phyloP scores from a whole-genome alignment of 805 yeast genomes.

The Cyberlindnera mrakii region DNA sequence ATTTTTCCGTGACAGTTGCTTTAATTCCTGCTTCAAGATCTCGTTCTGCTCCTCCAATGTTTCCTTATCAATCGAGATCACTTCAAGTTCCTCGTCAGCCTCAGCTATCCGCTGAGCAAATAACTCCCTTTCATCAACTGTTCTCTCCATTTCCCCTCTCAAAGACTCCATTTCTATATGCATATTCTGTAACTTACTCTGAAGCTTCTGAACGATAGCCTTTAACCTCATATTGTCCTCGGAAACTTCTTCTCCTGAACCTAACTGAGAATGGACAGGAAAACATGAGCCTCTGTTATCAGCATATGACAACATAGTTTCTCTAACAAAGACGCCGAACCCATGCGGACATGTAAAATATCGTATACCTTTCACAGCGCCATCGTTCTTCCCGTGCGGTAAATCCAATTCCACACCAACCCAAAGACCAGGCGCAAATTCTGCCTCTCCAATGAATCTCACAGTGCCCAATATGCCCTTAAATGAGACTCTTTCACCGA shows the following conservation, averaged over 20 bases:
- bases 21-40: constrained; percentile 21
- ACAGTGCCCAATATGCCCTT: constrained; percentile 34
- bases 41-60: constrained; percentile 31
- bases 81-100: constrained; percentile 28
- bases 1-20: constrained; percentile 5
- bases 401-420: constrained; percentile 74
- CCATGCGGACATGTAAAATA: constrained; percentile 56
- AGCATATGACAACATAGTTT: constrained; percentile 23
- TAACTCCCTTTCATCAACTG: constrained; percentile 27
- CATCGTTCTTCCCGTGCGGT: constrained; percentile 78
- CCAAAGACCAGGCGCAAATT: constrained; percentile 68
- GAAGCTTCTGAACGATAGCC: constrained; percentile 37
- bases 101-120: constrained; percentile 15
- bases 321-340: constrained; percentile 46
- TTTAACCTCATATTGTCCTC: constrained; percentile 16
- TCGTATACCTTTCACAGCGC: constrained; percentile 52
- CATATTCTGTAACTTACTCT: constrained; percentile 35
- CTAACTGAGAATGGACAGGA: not conserved
- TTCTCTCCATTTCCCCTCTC: constrained; percentile 14
- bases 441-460: constrained; percentile 44
- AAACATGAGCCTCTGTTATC: not conserved
- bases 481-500: constrained; percentile 15
- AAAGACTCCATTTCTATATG: constrained; percentile 26
- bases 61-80: constrained; percentile 39
- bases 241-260: not conserved